These are phyloP conservation scores for Macrophomina pseudophaseolina DNA, from an alignment of 2,329 filamentous ascomycete genomes.

Conservation along the genomic window DNA sequence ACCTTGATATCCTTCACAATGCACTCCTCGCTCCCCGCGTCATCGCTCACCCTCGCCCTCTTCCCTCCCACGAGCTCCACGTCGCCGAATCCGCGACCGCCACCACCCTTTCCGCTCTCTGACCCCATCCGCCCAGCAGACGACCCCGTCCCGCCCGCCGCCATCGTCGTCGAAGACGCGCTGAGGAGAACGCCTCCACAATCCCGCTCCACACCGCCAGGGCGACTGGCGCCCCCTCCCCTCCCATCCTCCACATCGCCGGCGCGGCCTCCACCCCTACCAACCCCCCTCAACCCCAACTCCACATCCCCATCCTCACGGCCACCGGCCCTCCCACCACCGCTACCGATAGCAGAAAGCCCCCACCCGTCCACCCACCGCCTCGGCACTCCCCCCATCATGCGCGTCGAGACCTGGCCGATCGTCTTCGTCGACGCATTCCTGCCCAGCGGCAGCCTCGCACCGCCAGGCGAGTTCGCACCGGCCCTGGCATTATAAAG, in stretches of 20 bases:
- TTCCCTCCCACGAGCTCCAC: not conserved
- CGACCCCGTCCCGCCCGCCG: not conserved
- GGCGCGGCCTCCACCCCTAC: not conserved
- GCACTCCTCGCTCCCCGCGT: not conserved
- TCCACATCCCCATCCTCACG: not conserved
- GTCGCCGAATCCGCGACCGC: not conserved
- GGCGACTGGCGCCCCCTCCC: not conserved
- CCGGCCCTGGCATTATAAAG: no score
- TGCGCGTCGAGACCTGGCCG: not conserved
- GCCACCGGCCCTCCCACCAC: not conserved
- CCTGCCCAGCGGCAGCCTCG: not conserved
- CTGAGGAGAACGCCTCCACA: not conserved
- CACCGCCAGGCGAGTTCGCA: not conserved
- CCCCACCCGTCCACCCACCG: not conserved
- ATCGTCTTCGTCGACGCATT: not conserved
- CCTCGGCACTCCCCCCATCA: not conserved
- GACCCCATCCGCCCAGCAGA: not conserved
- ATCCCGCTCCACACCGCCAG: not conserved
- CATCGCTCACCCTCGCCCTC: not conserved
- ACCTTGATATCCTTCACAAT: not conserved
- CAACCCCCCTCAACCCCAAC: not conserved
- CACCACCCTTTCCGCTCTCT: not conserved
- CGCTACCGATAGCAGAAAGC: no score
- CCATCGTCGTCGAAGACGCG: not conserved
- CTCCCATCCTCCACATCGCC: not conserved